Conservation (phyloP, 2,329 filamentous ascomycete genomes). For the Venturia aucupariae region DNA sequence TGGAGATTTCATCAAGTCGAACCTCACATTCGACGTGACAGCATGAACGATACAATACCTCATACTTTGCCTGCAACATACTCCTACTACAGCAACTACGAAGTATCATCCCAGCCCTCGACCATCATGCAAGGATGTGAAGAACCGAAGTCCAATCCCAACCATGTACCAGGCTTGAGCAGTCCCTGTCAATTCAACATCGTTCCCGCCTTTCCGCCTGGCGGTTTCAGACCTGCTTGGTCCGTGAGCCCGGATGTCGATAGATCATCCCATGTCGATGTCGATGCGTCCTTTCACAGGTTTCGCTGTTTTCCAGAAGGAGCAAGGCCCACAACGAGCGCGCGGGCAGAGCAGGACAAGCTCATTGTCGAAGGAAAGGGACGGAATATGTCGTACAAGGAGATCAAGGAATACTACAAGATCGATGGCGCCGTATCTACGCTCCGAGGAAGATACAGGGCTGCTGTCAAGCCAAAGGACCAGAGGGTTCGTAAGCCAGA, state of each 20-base stretch:
- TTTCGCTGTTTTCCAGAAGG: not conserved
- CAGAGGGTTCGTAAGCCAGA: constrained; percentile 56
- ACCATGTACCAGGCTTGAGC: not conserved
- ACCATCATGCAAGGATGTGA: not conserved
- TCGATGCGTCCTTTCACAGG: not conserved
- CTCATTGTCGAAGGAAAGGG: constrained; percentile 45
- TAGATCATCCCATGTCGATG: not conserved
- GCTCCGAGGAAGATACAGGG: constrained; percentile 57
- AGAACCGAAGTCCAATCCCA: not conserved
- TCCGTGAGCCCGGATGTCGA: not conserved
- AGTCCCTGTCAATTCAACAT: not conserved
- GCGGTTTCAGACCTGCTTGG: not conserved
- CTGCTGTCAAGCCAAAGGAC: constrained; percentile 53
- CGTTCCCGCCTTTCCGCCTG: not conserved
- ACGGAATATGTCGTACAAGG: constrained; percentile 53
- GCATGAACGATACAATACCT: not conserved
- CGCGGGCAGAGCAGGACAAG: not conserved
- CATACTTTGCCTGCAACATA: not conserved
- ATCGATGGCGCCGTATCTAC: constrained; percentile 63
- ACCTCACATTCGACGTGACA: constrained; percentile 3
- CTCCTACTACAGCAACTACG: not conserved
- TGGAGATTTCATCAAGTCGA: not conserved
- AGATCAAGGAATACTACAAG: constrained; percentile 48
- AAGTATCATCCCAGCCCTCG: not conserved
- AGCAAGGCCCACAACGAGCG: not conserved